Base-by-base conservation (phyloP, 1,284 basidiomycete species). In the Tylopilus sp. region DNA sequence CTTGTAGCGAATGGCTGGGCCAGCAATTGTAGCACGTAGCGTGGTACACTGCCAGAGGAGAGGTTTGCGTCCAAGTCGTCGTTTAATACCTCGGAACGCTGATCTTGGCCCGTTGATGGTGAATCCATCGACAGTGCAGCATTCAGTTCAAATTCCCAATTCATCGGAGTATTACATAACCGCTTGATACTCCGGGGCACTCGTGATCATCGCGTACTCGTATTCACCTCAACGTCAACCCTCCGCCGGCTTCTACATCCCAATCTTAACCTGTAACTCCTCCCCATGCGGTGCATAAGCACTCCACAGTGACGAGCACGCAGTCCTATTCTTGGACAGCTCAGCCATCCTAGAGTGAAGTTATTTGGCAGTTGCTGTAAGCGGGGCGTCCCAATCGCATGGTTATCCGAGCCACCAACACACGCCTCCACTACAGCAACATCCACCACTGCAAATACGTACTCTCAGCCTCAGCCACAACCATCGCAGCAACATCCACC, bases 221-320 rank as follows among this genome's bases (percentile, higher is more conserved):
- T 79, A 78, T 38, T 47, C 67, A 3, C 70, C 68, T 9, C 70
- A 68, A 6, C 75, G 70, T 7, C 70, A 63, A 24, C 64, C 55
- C 65, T 49, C 63, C 61, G 18, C 33, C 58, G 15, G 69, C 63
- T 29, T 53, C 72, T 22, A 18, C 57, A 33, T 16, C 62, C 2
- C 71, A 66, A 12, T 62, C 63, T 19, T 69, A 68, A 6, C 55
- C 68, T 16, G n/a, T 29, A n/a, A 12, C n/a, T 29, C 41, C 63
- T 32, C 72, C 62, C 29, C 58, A 62, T 41, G 6, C 61, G 24
- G 49, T 44, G 24, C 73, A 72, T 24, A 62, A 63, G n/a, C 66
- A 69, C n/a, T 12, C 63, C 2, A 10, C 73, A 1, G 49, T 57
- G 36, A 18, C 65, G n/a, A 24, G 68, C 8, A 13, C 67, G 12